A percentile compares a stretch with the other conserved stretches of the same genome.
Conservation (phyloP, 2,329 filamentous ascomycete species). For the Talaromyces sp. region DNA sequence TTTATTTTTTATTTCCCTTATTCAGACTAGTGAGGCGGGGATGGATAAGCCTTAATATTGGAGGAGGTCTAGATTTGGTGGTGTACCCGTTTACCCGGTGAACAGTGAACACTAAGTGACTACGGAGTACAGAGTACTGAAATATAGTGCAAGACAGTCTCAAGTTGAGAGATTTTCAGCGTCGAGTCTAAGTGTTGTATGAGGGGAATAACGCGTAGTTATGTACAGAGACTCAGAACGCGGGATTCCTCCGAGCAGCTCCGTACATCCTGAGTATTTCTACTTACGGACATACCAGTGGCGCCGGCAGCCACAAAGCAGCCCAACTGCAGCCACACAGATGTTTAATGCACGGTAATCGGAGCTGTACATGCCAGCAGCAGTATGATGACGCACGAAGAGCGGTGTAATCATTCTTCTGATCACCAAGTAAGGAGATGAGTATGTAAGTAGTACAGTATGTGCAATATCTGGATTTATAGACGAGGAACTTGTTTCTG, state of each 20-base stretch:
- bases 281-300: background rate
- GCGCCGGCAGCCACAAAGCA: background rate
- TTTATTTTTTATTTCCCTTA: background rate
- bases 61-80: background rate
- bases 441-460: background rate
- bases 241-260: background rate
- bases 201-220: too few species aligned
- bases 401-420: constrained; percentile 1
- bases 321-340: background rate
- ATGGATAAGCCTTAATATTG: background rate
- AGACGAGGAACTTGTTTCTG: background rate
- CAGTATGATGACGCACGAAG: background rate
- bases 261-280: background rate
- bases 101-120: too few species aligned
- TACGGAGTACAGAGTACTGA: too few species aligned
- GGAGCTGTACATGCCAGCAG: background rate
- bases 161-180: too few species aligned
- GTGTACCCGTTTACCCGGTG: background rate
- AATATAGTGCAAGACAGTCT: too few species aligned
- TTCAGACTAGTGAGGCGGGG: background rate
- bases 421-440: background rate
- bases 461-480: background rate
- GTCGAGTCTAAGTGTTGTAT: too few species aligned
- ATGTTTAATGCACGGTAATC: background rate
- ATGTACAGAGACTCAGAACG: background rate